Percentiles rank a stretch among this genome's conserved stretches.
Conservation (phyloP, 2,329 filamentous ascomycete species). For the Trichoderma breve region DNA sequence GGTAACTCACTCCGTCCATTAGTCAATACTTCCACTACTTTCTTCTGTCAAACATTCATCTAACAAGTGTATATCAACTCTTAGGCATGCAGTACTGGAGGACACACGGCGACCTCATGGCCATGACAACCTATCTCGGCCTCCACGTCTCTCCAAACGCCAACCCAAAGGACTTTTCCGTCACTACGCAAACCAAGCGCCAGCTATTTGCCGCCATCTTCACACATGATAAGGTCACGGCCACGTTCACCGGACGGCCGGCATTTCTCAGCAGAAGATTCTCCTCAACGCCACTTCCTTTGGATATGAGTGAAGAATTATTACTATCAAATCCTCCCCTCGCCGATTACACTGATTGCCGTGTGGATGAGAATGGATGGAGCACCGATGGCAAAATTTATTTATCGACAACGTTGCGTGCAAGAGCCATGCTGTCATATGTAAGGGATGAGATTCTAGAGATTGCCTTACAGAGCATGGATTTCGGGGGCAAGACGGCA, state of each 20-base stretch:
- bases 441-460: conserved; percentile 21
- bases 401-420: conserved; percentile 10
- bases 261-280: conserved; percentile 16
- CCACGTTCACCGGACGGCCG: conserved; percentile 17
- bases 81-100: conserved; percentile 19
- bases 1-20: not conserved
- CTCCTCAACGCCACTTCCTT: conserved; percentile 18
- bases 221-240: conserved; percentile 16
- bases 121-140: conserved; percentile 19
- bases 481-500: conserved; percentile 7
- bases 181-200: conserved; percentile 18
- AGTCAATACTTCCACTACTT: no score
- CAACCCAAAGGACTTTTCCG: conserved; percentile 6
- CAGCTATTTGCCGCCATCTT: conserved; percentile 19
- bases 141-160: conserved; percentile 9
- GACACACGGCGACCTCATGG: conserved; percentile 17
- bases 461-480: conserved; percentile 12
- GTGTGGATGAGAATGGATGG: conserved; percentile 20
- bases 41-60: not conserved
- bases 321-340: not conserved
- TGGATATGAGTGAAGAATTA: conserved; percentile 18
- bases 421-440: conserved; percentile 15
- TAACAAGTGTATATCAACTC: not conserved
- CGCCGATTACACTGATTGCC: not conserved
- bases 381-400: conserved; percentile 18